Evolutionary conservation across 225 moss, liverwort and hornwort genomes (phyloP), one percentile per base, ranked within the genome.

Genomic region (Ulota crispa): DNA sequence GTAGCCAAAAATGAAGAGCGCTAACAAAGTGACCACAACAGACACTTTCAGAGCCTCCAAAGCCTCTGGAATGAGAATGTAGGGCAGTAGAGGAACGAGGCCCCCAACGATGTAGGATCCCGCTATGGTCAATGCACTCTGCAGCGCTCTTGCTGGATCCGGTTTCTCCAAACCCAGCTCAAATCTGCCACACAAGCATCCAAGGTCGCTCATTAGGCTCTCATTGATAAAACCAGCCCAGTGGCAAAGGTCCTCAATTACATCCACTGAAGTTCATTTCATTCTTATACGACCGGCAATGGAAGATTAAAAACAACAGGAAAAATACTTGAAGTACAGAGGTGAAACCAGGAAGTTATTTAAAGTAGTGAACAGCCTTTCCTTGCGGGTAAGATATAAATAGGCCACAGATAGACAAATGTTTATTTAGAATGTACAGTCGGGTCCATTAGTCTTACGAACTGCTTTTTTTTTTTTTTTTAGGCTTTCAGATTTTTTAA

Each of bases 151-250:
- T 77, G 80, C 87, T 27, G 98, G 95, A 72, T 98, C 98, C 6
- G 95, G 98, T 84, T 94, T 95, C 82, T 98, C 98, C 82, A 98
- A 86, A 42, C 98, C 98, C 3, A 98, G 92, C 81, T 98, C 98
- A 73, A 98, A 98, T 82, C 97, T 98, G 94, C 85, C 82, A 56
- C 31, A 34, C n/a, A 4, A 72, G 24, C 37, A 57, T 76, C 70
- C 70, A 47, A 21, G 31, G 41, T 15, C 3, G 7, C 13, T 73
- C 43, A 64, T 52, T 56, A 64, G 37, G 10, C 75, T 78, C 66
- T 79, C 52, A 39, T 31, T 65, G 16, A 23, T 8, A 4, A 27
- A 69, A 76, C 7, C 0, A 18, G 36, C 30, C 39, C 55, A 24
- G 21, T 15, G 24, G 34, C 1, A 34, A 65, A 26, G 2, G 61